phyloP scores from a whole-genome alignment of 768 basidiomycete genomes.

The Omphalotus guepiniiformis region DNA sequence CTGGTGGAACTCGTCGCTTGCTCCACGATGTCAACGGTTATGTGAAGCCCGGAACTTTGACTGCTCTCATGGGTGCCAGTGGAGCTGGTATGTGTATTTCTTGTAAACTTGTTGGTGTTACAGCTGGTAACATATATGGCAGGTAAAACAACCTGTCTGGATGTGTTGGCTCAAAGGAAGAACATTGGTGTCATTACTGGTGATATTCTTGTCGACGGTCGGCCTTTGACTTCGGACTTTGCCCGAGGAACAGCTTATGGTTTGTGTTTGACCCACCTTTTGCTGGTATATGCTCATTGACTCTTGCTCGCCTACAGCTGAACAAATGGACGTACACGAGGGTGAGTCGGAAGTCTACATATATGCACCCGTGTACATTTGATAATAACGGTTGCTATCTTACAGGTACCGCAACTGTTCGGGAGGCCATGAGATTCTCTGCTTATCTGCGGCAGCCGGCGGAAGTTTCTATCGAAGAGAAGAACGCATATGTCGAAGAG shows the following conservation, averaged over 20 bases:
- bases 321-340: constrained; percentile 89
- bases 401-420: constrained; percentile 72
- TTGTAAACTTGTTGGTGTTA: no score
- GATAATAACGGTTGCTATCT: no score
- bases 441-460: constrained; percentile 80
- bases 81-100: no score
- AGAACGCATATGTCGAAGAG: constrained; percentile 76
- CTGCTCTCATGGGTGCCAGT: constrained; percentile 89
- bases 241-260: constrained; percentile 75
- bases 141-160: constrained; percentile 75
- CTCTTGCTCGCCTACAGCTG: constrained; percentile 40
- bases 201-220: constrained; percentile 62
- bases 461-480: constrained; percentile 62
- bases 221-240: constrained; percentile 51
- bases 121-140: no score
- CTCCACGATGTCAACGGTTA: constrained; percentile 77
- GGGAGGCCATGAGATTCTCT: constrained; percentile 82
- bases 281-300: constrained; percentile 21
- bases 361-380: no score
- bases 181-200: constrained; percentile 66
- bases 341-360: no score
- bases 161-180: constrained; percentile 70
- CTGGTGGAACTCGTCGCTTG: constrained; percentile 54
- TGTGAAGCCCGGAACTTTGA: constrained; percentile 83
- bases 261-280: constrained; percentile 25